These are phyloP conservation scores for Candida multigemmis DNA, from an alignment of 805 yeast genomes.

Conservation along the genomic window DNA sequence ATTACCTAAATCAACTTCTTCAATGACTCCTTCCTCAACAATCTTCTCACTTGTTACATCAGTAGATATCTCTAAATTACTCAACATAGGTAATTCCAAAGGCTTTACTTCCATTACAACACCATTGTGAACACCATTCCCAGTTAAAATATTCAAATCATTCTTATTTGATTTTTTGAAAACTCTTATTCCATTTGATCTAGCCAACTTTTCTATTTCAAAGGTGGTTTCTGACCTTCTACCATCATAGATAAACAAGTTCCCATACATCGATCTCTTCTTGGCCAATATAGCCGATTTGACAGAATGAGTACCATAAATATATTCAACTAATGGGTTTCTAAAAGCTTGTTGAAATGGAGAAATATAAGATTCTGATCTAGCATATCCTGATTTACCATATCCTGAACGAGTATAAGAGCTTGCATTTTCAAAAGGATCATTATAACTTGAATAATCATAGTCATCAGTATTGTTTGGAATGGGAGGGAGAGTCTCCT, in stretches of 20 bases:
- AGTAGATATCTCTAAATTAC: slow-evolving; percentile 17
- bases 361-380: too few species aligned
- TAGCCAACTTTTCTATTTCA: slow-evolving; percentile 40
- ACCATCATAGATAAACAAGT: slow-evolving; percentile 39
- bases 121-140: slow-evolving; percentile 75
- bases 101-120: slow-evolving; percentile 62
- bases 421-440: too few species aligned
- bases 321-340: slow-evolving; percentile 53
- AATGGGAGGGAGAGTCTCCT: too few species aligned
- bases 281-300: slow-evolving; percentile 54
- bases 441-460: too few species aligned
- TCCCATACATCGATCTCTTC: slow-evolving; percentile 44
- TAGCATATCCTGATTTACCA: neutral
- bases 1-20: too few species aligned
- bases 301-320: slow-evolving; percentile 73
- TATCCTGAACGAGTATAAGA: neutral
- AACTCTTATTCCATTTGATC: slow-evolving; percentile 28
- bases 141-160: slow-evolving; percentile 50
- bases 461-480: too few species aligned
- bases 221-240: slow-evolving; percentile 11
- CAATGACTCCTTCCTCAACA: slow-evolving; percentile 4
- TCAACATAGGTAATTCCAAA: slow-evolving; percentile 23
- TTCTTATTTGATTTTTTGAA: slow-evolving; percentile 32
- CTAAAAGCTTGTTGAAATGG: too few species aligned
- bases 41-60: slow-evolving; percentile 1